Conservation (phyloP, 352 stramenopile species). For the Phytophthora colocasiae region DNA sequence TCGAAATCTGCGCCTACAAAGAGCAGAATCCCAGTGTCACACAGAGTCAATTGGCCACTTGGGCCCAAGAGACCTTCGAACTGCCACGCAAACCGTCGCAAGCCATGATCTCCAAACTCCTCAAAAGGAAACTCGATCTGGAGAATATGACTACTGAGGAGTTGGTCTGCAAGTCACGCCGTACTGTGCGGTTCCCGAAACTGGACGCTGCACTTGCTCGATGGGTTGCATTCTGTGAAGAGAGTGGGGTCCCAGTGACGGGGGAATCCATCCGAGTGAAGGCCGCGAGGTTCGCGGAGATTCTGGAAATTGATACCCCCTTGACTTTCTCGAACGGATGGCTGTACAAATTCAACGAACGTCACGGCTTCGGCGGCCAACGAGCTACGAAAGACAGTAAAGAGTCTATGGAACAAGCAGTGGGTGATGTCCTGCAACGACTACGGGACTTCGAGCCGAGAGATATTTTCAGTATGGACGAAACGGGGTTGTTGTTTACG, state of each 20-base stretch:
- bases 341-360: conserved; percentile 45
- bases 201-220: conserved; percentile 33
- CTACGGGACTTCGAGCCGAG: conserved; percentile 16
- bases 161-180: conserved; percentile 30
- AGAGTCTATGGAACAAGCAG: conserved; percentile 2
- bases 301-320: conserved; percentile 30
- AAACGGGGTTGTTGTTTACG: conserved; percentile 34
- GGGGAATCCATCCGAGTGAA: conserved; percentile 34
- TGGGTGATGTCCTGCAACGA: conserved; percentile 23
- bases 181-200: conserved; percentile 32
- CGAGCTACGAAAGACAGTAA: conserved; percentile 15
- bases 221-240: conserved; percentile 41
- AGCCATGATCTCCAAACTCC: conserved; percentile 44
- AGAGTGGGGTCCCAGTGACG: conserved; percentile 29
- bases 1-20: conserved; percentile 34
- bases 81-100: conserved; percentile 27
- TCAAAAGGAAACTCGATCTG: conserved; percentile 37
- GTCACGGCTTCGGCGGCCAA: conserved; percentile 29
- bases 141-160: conserved; percentile 33
- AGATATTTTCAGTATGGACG: conserved; percentile 39
- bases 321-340: conserved; percentile 42
- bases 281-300: conserved; percentile 25
- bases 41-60: conserved; percentile 29
- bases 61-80: conserved; percentile 27
- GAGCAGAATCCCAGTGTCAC: conserved; percentile 33